Percentiles rank a stretch among this genome's conserved stretches.
Evolutionary conservation across 2,329 filamentous ascomycete species (phyloP).

Genomic region (Trichoderma endophyticum): DNA sequence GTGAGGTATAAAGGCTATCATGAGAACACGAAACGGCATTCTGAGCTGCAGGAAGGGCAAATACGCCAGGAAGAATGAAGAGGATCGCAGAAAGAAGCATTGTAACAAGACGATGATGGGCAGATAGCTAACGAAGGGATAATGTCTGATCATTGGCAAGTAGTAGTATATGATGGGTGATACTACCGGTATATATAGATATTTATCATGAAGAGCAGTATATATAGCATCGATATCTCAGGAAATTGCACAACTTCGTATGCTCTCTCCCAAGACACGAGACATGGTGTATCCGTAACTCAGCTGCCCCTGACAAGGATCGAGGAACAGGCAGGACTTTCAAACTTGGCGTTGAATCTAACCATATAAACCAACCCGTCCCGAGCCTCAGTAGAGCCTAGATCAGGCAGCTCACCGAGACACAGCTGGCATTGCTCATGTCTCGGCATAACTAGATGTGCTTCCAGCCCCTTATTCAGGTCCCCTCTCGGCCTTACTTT

Average conservation of each 20-base stretch:
- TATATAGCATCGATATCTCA: background rate
- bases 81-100: constrained; percentile 5
- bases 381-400: background rate
- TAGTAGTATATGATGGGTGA: background rate
- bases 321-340: background rate
- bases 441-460: background rate
- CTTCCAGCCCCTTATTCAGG: background rate
- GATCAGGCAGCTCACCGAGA: background rate
- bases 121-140: background rate
- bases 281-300: constrained; percentile 14
- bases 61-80: background rate
- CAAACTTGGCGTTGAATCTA: background rate
- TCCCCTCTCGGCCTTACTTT: background rate
- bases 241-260: background rate
- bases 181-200: background rate
- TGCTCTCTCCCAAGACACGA: background rate
- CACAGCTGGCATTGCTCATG: background rate
- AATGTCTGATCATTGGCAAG: background rate
- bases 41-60: constrained; percentile 17
- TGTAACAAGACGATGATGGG: background rate
- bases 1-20: constrained; percentile 32
- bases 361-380: background rate
- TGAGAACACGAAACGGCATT: constrained; percentile 23
- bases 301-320: background rate
- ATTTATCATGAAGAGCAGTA: background rate